Percentiles rank a stretch among this genome's conserved stretches.
Conservation (phyloP, 495 filamentous ascomycete species). For the Stereocaulon alpinum region DNA sequence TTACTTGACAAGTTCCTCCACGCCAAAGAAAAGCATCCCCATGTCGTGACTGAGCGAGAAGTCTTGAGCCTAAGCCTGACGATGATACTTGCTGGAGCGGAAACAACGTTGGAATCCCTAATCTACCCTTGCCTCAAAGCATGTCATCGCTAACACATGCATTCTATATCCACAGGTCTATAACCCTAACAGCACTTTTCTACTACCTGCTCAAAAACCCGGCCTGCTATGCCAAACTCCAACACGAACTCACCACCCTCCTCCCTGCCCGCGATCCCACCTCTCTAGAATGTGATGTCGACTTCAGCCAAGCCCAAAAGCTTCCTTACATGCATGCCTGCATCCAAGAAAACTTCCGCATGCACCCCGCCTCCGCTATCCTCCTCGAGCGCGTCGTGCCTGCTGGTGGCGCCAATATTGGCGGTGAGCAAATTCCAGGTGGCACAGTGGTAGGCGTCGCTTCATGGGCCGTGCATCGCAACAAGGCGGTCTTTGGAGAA, state of each 20-base stretch:
- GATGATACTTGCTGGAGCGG: slow-evolving; percentile 56
- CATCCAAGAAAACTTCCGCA: slow-evolving; percentile 54
- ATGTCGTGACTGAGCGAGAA: slow-evolving; percentile 54
- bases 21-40: slow-evolving; percentile 38
- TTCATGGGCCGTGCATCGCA: slow-evolving; percentile 52
- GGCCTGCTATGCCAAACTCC: slow-evolving; percentile 32
- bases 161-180: slow-evolving; percentile 29
- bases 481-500: slow-evolving; percentile 46
- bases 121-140: no score
- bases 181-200: slow-evolving; percentile 50
- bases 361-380: slow-evolving; percentile 49
- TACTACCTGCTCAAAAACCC: slow-evolving; percentile 53
- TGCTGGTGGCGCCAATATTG: slow-evolving; percentile 24
- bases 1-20: slow-evolving; percentile 39
- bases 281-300: slow-evolving; percentile 36
- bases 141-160: not conserved
- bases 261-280: slow-evolving; percentile 28
- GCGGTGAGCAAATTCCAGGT: slow-evolving; percentile 38
- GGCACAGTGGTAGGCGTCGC: slow-evolving; percentile 53
- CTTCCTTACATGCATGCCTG: slow-evolving; percentile 53
- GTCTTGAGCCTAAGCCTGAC: slow-evolving; percentile 55
- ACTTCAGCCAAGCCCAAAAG: slow-evolving; percentile 44
- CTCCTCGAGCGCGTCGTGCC: slow-evolving; percentile 43
- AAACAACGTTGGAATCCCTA: slow-evolving; percentile 38
- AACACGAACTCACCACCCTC: slow-evolving; percentile 45